Evolutionary conservation across 1,139 yeast species (phyloP).

Genomic region (Saccharomyces hybrid): DNA sequence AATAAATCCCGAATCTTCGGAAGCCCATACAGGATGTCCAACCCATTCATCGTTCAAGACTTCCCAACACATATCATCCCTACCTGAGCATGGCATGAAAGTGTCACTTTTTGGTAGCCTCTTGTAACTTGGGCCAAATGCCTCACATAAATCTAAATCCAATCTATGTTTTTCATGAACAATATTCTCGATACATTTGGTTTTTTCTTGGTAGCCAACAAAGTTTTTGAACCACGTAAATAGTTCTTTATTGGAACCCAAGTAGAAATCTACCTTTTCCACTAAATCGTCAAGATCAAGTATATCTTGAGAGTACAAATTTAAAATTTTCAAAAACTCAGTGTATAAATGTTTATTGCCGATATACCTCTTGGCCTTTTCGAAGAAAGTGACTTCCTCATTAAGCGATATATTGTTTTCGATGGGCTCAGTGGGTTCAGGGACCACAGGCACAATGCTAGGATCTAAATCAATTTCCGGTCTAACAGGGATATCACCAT

Average conservation of each 20-base stretch:
- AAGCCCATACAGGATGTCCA: conserved; percentile 99
- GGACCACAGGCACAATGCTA: conserved; percentile 73
- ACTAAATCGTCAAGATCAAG: conserved; percentile 77
- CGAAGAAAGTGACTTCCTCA: conserved; percentile 87
- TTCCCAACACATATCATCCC: conserved; percentile 99
- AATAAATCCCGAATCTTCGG: conserved; percentile 95
- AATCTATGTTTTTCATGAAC: conserved; percentile 83
- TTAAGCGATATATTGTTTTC: conserved; percentile 53
- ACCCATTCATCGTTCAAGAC: conserved; percentile 98
- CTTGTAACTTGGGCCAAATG: conserved; percentile 90
- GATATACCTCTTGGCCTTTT: conserved; percentile 81
- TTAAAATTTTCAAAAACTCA: conserved; percentile 81
- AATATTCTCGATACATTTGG: conserved; percentile 77
- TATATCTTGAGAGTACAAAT: conserved; percentile 81
- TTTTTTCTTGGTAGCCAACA: conserved; percentile 76
- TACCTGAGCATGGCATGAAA: conserved; percentile 94
- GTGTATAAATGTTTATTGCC: conserved; percentile 86
- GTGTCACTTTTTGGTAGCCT: conserved; percentile 91
- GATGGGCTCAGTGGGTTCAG: conserved; percentile 75
- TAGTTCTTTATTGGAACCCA: conserved; percentile 74
- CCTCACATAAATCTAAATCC: conserved; percentile 74
- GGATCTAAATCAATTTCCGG: conserved; percentile 47
- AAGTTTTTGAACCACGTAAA: conserved; percentile 87
- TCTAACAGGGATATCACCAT: conserved; percentile 43
- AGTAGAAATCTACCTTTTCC: conserved; percentile 74